Evolutionary conservation across 306 rosid species (phyloP).

Genomic region (Rubus parviflorus): DNA sequence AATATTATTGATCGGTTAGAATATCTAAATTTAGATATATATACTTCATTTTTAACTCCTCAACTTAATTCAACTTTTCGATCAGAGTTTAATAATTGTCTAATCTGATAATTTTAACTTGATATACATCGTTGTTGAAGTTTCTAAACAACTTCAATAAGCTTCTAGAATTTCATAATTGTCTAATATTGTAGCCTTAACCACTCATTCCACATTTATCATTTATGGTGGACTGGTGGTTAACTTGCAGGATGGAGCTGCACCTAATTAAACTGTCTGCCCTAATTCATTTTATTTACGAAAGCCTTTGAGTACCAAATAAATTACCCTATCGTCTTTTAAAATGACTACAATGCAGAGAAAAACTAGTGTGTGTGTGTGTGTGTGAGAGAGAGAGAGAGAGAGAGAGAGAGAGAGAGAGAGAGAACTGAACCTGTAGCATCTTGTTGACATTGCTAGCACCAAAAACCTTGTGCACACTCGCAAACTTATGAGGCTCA

Average conservation of each 20-base stretch:
- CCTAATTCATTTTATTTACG: background rate
- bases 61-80: background rate
- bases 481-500: constrained; percentile 87
- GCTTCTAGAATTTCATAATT: background rate
- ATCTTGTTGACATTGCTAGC: constrained; percentile 98
- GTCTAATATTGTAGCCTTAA: background rate
- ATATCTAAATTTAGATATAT: background rate
- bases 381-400: background rate
- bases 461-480: constrained; percentile 93
- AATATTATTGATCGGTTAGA: background rate
- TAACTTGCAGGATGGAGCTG: background rate
- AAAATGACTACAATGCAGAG: background rate
- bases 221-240: background rate
- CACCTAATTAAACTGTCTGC: background rate
- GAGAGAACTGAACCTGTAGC: constrained; percentile 66
- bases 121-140: too few species aligned
- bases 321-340: background rate
- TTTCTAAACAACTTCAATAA: background rate
- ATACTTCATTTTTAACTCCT: background rate
- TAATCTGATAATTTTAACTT: too few species aligned
- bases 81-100: background rate
- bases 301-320: background rate
- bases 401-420: constrained; percentile 25
- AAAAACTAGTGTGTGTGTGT: background rate
- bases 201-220: background rate